Percentiles rank a stretch among this genome's conserved stretches.
phyloP scores from a whole-genome alignment of 1,139 yeast genomes.

The Suhomyces guaymorum region DNA sequence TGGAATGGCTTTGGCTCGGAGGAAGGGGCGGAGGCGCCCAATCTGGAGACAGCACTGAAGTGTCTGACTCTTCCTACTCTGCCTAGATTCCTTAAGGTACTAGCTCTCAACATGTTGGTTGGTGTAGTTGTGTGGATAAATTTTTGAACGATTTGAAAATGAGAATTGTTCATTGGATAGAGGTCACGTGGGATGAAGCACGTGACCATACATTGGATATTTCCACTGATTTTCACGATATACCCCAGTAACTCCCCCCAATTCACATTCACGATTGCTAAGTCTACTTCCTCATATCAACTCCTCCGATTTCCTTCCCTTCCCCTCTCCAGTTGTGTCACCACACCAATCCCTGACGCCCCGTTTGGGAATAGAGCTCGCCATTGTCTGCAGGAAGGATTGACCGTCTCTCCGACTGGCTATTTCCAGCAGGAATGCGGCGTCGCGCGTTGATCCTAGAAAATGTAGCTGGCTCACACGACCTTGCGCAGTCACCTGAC shows the following conservation, averaged over 20 bases:
- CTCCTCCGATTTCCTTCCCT: too few relatives aligned
- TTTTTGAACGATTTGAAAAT: slow-evolving; percentile 17
- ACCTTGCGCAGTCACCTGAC: slow-evolving; percentile 4
- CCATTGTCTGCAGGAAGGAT: too few relatives aligned
- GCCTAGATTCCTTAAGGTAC: slow-evolving; percentile 16
- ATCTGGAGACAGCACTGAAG: slow-evolving; percentile 19
- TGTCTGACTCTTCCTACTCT: slow-evolving; percentile 12
- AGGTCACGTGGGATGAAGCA: slow-evolving; percentile 5
- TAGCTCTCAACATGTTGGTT: slow-evolving; percentile 25
- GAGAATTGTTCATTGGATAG: slow-evolving; percentile 24
- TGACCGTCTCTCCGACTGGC: too few relatives aligned
- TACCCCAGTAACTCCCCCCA: too few relatives aligned
- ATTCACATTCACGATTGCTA: too few relatives aligned
- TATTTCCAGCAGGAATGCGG: too few relatives aligned
- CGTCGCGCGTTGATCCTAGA: too few relatives aligned
- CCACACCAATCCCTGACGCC: too few relatives aligned
- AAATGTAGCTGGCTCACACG: slow-evolving; percentile 2
- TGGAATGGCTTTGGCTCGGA: slow-evolving; percentile 30
- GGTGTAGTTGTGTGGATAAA: slow-evolving; percentile 5
- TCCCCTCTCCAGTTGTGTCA: too few relatives aligned
- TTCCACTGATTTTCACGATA: slow-evolving; percentile 1
- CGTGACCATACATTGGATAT: slow-evolving; percentile 4
- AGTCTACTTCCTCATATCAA: too few relatives aligned
- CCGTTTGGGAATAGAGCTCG: too few relatives aligned
- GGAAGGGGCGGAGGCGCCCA: slow-evolving; percentile 21